Evolutionary conservation across 169 alveolate genomes (phyloP), one percentile per base, ranked within the genome.

Genomic region (Eimeria sp.): DNA sequence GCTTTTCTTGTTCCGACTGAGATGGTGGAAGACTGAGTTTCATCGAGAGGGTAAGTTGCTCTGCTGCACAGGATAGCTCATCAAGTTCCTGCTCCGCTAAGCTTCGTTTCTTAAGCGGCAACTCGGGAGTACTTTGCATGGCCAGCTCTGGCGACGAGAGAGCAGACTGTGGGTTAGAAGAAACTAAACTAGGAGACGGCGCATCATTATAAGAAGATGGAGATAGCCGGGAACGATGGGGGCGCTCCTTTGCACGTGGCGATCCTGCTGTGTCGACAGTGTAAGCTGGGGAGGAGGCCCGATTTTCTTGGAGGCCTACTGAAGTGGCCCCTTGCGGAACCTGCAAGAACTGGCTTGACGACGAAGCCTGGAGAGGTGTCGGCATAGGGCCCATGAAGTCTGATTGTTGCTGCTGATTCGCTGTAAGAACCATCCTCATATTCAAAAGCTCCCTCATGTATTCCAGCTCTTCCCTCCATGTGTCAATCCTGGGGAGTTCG

Each of bases 41-140:
- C 90, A 82, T 82, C 34, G 90, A 82, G 90, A 82, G 90, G 51
- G 90, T 57, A 22, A 82, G 90, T 61, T 82, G 90, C 43, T 82
- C 75, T 82, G 90, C 90, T 51, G 90, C 90, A 34, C 90, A 82
- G 34, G 90, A 82, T 45, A 82, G 90, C 72, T 82, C 90, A 57
- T 82, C 90, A 51, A 82, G 90, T 25, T 82, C 90, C 90, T 82
- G 90, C 75, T 82, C 90, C 63, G 90, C 90, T 30, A 82, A 27
- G 20, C 90, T 82, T 43, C 90, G 2, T 13, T 63, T 49, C 70
- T 57, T 82, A 20, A 22, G 65, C 73, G 51, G 43, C 47, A 16
- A 11, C n/a, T 54, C 90, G 14, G 67, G 57, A 1, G 51, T 51
- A 9, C 54, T 49, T 54, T 82, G 90, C 72, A 54, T n/a, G 5